Conservation (phyloP, 345 rosid genomes). For the Aquilaria sinensis region DNA sequence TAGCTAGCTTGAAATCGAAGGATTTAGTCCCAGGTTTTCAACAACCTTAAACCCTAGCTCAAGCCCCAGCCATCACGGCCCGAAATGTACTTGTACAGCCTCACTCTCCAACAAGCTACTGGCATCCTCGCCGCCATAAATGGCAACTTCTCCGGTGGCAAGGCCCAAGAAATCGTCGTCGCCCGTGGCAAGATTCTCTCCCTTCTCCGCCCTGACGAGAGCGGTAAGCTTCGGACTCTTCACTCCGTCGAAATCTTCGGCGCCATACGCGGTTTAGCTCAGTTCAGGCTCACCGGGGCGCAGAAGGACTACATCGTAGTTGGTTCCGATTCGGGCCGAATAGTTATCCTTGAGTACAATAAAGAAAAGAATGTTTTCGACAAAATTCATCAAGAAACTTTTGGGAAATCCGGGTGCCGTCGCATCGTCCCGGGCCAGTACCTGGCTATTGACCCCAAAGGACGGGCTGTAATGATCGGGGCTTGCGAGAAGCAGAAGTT, state of each 20-base stretch:
- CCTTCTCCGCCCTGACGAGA: constrained; percentile 88
- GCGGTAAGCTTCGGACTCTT: constrained; percentile 82
- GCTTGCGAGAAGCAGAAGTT: constrained; percentile 97
- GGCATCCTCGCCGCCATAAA: constrained; percentile 81
- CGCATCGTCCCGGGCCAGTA: constrained; percentile 96
- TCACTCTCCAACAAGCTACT: constrained; percentile 89
- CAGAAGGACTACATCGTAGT: constrained; percentile 88
- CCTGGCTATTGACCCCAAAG: constrained; percentile 90
- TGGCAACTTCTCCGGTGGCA: constrained; percentile 96
- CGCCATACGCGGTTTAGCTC: constrained; percentile 80
- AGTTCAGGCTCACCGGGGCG: constrained; percentile 87
- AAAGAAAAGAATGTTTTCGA: constrained; percentile 84
- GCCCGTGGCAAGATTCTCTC: constrained; percentile 96
- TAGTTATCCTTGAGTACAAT: constrained; percentile 84
- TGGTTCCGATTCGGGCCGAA: constrained; percentile 98
- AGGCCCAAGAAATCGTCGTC: constrained; percentile 81
- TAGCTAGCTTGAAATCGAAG: too few relatives aligned
- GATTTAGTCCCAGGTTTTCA: neutral
- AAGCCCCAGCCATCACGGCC: neutral
- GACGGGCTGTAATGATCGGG: constrained; percentile 89
- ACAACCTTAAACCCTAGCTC: neutral
- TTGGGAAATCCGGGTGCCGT: constrained; percentile 92
- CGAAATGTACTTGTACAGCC: constrained; percentile 83
- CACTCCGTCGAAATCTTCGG: constrained; percentile 94
- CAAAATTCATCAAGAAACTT: constrained; percentile 91